Evolutionary conservation across 306 rosid species (phyloP).

Genomic region (Crotalaria pallida): DNA sequence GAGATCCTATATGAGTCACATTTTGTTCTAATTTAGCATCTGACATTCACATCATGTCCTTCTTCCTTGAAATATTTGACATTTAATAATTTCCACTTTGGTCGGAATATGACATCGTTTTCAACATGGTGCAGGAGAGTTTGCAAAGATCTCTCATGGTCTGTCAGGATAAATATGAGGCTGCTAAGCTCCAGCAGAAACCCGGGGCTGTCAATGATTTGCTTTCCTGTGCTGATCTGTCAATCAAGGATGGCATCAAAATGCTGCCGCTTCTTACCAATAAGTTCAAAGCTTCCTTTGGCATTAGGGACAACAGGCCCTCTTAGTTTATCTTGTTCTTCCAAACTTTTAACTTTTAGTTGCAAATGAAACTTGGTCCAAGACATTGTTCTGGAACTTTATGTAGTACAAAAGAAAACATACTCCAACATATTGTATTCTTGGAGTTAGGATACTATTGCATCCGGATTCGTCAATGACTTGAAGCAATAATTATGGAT

Average conservation of each 20-base stretch:
- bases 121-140: slow-evolving; percentile 59
- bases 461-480: slow-evolving; percentile 4
- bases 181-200: slow-evolving; percentile 65
- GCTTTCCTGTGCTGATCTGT: slow-evolving; percentile 70
- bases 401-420: not conserved
- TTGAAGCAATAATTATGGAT: not conserved
- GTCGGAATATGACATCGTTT: slow-evolving; percentile 14
- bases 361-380: slow-evolving; percentile 9
- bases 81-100: not conserved
- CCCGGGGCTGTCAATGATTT: slow-evolving; percentile 46
- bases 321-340: slow-evolving; percentile 6
- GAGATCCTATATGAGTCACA: not conserved
- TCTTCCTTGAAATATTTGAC: not conserved
- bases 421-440: not conserved
- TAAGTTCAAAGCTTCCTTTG: slow-evolving; percentile 59
- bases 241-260: slow-evolving; percentile 67
- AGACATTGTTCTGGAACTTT: not conserved
- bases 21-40: not conserved
- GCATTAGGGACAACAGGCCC: slow-evolving; percentile 19
- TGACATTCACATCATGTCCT: not conserved
- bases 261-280: slow-evolving; percentile 58
- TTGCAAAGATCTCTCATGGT: slow-evolving; percentile 86
- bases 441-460: not conserved
- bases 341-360: not conserved
- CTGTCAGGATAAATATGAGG: slow-evolving; percentile 85